These are phyloP conservation scores for Penicillium thymicola DNA, from an alignment of 2,329 filamentous ascomycete species.

Conservation along the genomic window DNA sequence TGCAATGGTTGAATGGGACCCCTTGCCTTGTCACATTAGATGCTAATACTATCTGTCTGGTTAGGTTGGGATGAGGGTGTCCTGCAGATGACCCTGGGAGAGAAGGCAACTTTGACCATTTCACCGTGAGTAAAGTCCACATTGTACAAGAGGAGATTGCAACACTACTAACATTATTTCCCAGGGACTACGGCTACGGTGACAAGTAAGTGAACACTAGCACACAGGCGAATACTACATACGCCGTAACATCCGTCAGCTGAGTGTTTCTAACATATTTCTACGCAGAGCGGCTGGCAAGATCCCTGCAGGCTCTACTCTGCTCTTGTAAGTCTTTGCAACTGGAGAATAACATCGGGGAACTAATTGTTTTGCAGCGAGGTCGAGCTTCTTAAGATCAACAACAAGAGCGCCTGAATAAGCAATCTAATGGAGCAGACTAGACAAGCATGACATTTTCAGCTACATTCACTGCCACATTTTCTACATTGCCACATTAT, in stretches of 20 bases:
- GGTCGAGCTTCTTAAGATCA: conserved; percentile 65
- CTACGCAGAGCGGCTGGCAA: conserved; percentile 16
- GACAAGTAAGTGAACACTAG: conserved; percentile 30
- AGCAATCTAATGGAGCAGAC: background rate
- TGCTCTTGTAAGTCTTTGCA: conserved; percentile 70
- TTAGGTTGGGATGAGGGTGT: conserved; percentile 79
- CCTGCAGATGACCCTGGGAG: conserved; percentile 76
- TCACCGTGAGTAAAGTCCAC: conserved; percentile 55
- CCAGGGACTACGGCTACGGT: conserved; percentile 37
- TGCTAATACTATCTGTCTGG: background rate
- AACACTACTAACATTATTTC: background rate
- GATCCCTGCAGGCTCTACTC: conserved; percentile 68
- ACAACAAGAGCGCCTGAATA: conserved; percentile 46
- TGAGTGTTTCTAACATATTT: conserved; percentile 8
- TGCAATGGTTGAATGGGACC: background rate
- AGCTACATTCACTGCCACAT: background rate
- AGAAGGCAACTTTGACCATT: conserved; percentile 82
- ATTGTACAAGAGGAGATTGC: background rate
- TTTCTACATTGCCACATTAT: background rate
- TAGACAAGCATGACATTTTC: background rate
- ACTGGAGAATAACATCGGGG: background rate
- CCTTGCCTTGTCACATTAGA: background rate
- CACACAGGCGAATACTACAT: background rate
- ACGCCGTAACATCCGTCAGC: background rate
- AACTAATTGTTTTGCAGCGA: conserved; percentile 48